phyloP scores from a whole-genome alignment of 768 basidiomycete species.

The Pulveroboletus sp. region DNA sequence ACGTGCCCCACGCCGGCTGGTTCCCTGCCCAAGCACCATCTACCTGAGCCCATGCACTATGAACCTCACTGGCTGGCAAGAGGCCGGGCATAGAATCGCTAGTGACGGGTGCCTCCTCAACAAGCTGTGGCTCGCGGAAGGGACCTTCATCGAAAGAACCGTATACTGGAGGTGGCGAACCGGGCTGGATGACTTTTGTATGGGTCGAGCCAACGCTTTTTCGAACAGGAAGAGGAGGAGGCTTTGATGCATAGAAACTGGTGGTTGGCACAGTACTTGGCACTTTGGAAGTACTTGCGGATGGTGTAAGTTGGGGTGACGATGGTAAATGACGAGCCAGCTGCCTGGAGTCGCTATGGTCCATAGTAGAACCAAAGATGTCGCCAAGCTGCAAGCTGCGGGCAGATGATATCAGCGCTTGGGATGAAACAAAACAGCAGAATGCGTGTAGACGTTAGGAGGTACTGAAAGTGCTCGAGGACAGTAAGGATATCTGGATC shows the following conservation, averaged over 20 bases:
- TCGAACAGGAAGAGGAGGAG: constrained; percentile 35
- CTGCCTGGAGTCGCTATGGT: constrained; percentile 42
- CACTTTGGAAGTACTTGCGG: constrained; percentile 29
- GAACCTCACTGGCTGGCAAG: constrained; percentile 34
- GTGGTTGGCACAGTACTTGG: constrained; percentile 25
- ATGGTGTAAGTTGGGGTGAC: constrained; percentile 43
- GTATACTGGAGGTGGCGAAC: constrained; percentile 28
- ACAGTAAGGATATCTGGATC: constrained; percentile 19
- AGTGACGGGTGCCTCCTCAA: constrained; percentile 38
- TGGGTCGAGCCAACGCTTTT: constrained; percentile 34
- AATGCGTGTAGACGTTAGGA: constrained; percentile 2
- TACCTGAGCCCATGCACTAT: constrained; percentile 16
- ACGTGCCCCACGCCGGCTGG: constrained; percentile 10
- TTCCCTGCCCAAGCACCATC: constrained; percentile 14
- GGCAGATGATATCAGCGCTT: constrained; percentile 7
- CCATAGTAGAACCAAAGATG: constrained; percentile 35
- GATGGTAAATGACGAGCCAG: constrained; percentile 24
- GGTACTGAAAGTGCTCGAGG: neutral
- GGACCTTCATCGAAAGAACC: constrained; percentile 17
- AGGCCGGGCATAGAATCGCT: constrained; percentile 35
- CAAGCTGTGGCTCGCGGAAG: constrained; percentile 55
- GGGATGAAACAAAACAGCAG: neutral
- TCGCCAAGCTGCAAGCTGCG: neutral
- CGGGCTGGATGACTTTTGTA: constrained; percentile 31
- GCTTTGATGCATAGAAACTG: constrained; percentile 29